Base-by-base conservation (phyloP, 345 rosid genomes). In the Bruguiera sexangula region DNA sequence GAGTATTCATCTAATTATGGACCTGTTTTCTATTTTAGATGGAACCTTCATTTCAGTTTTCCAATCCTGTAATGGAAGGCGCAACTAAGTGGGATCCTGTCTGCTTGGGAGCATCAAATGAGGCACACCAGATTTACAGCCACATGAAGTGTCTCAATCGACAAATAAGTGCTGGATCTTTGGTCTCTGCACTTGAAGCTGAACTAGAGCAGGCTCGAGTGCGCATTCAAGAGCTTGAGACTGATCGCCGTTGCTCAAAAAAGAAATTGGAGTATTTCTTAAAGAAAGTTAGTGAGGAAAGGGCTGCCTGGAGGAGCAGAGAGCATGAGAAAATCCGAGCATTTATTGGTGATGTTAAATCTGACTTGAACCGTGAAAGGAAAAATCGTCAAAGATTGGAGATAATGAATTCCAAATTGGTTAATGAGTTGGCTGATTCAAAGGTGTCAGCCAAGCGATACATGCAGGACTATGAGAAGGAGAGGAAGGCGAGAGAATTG, bases 301-400 rank as follows among this genome's bases (percentile, higher is more conserved):
- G 86, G 78, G 88, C 87, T 6, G 72, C 83, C 64, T 92, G 96
- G 97, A 83, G 92, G 72, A 83, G 88, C 71, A 84, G 86, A 79
- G 96, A 92, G 83, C 96, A 88, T 67, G 94, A 89, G 78, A 92
- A 89, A 78, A 82, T 88, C 55, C 92, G 90, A 71, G 90, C 90
- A 69, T 84, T 85, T 76, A 79, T 92, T 29, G 88, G 80, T 50
- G 93, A 86, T 66, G 70, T 85, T 62, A 92, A 88, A 79, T 68
- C 82, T 66, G 96, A 89, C 63, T 73, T 89, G 79, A 84, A 67
- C 69, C 75, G 83, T 63, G 97, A 86, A 78, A 89, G 82, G 81
- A 89, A 92, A 80, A 85, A 76, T 73, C 84, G 85, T 13, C 93
- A 85, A 62, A 82, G 90, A 65, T 60, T 89, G 81, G 94, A 92